phyloP scores from a whole-genome alignment of 208 protist species.

The Herpetomonas tarakana region DNA sequence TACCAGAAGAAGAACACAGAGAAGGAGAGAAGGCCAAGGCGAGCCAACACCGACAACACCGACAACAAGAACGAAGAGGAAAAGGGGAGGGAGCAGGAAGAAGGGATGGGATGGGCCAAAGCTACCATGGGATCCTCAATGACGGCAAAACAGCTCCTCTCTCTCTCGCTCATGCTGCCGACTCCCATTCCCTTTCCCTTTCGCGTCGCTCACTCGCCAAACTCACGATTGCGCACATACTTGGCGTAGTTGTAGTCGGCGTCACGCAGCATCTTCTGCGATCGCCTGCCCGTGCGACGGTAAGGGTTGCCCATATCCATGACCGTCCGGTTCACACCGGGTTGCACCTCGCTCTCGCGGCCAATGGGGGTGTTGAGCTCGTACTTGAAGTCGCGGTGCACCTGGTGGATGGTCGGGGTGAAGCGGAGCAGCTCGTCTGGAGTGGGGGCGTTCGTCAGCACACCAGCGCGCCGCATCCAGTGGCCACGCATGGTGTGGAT shows the following conservation, averaged over 20 bases:
- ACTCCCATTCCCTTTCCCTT: not conserved
- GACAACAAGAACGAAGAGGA: too few species aligned
- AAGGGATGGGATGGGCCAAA: too few species aligned
- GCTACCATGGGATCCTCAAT: too few species aligned
- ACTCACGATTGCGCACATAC: slow-evolving; percentile 52
- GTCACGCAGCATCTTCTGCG: slow-evolving; percentile 66
- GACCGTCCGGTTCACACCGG: slow-evolving; percentile 71
- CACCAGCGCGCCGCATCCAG: slow-evolving; percentile 71
- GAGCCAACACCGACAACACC: too few species aligned
- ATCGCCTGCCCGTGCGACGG: slow-evolving; percentile 36
- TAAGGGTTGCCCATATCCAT: slow-evolving; percentile 85
- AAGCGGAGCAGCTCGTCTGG: slow-evolving; percentile 86
- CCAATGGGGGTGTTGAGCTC: slow-evolving; percentile 85
- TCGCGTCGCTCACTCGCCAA: not conserved
- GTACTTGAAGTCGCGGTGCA: slow-evolving; percentile 86
- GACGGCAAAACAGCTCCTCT: too few species aligned
- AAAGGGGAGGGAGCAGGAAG: too few species aligned
- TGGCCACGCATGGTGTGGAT: slow-evolving; percentile 90
- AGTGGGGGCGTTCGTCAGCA: slow-evolving; percentile 81
- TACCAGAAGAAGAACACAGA: too few species aligned
- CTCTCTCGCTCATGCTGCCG: not conserved
- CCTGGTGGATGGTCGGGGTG: slow-evolving; percentile 87
- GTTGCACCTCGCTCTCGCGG: slow-evolving; percentile 81
- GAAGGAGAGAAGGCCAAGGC: too few species aligned
- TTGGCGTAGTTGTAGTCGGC: slow-evolving; percentile 80